Base-by-base conservation (phyloP, 768 basidiomycete species). In the Leucocoprinus sp. region DNA sequence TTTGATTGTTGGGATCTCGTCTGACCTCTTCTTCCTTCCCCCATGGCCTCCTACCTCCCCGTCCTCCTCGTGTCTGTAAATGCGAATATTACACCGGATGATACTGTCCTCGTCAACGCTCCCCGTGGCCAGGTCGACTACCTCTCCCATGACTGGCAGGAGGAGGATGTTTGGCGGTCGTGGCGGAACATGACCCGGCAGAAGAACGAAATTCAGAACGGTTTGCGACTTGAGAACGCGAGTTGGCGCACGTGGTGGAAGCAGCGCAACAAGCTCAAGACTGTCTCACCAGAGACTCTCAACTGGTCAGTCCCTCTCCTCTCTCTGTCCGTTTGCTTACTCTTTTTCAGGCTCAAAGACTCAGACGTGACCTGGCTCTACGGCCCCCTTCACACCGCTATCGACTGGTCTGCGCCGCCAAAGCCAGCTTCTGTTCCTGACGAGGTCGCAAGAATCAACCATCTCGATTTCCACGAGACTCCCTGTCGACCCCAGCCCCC, bases 211-310 rank as follows among this genome's bases (percentile, higher is more conserved):
- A 96, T 99, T 59, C 80, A 90, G 5, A 98, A 99, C 61, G 95
- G 95, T 37, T 73, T 85, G 38, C 72, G 95, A 39, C 78, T 99
- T 46, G 96, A 99, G 72, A 99, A 99, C 58, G 96, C 96, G 7
- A 90, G 86, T 50, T 99, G 95, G 95, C 71, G 95, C 33, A 98
- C 93, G 1, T 99, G 95, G 95, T 97, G 93, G 84, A 97, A 98
- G 67, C 93, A 97, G 75, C 73, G 95, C 51, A 96, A 96, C 57
- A 88, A 93, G 53, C 76, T 99, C 50, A 89, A 84, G 69, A 99
- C 95, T 0, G 75, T 99, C 60, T 86, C 83, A 19, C 95, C 95
- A 48, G 96, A 99, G 70, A 96, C 93, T 3, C 79, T 99, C 55
- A 99, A 99, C 64, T 99, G 95, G 95, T 97, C 58, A 57, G 85